These are phyloP conservation scores for Coriaria nepalensis DNA, from an alignment of 306 rosid genomes.

Conservation along the genomic window DNA sequence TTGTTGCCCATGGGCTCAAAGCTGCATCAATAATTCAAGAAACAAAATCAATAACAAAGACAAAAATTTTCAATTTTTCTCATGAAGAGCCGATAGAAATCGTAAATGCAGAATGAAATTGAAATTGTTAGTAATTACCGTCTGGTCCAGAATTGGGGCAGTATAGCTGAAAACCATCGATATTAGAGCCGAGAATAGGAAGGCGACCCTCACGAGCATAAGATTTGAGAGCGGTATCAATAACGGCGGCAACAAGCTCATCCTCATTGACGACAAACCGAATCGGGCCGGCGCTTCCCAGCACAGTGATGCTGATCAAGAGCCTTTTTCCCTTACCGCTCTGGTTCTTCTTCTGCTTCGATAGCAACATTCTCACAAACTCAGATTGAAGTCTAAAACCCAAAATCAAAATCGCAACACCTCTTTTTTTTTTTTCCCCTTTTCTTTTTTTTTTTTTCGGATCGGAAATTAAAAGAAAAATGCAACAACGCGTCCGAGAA, in stretches of 20 bases:
- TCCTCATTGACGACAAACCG: slow-evolving; percentile 68
- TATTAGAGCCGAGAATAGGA: slow-evolving; percentile 55
- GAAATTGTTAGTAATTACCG: slow-evolving; percentile 23
- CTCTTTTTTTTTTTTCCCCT: neutral
- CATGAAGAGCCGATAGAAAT: no score
- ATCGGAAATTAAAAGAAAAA: slow-evolving; percentile 2
- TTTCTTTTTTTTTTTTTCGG: neutral
- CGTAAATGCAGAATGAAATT: no score
- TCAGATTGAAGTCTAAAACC: neutral
- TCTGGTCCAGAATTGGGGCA: slow-evolving; percentile 57
- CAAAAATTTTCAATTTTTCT: neutral
- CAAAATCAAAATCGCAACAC: neutral
- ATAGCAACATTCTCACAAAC: slow-evolving; percentile 42
- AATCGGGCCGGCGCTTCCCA: slow-evolving; percentile 93
- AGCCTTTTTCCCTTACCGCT: slow-evolving; percentile 43
- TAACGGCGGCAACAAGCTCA: slow-evolving; percentile 58
- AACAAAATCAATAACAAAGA: neutral
- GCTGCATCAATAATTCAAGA: slow-evolving; percentile 33
- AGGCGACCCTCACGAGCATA: slow-evolving; percentile 96
- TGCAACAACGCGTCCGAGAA: slow-evolving; percentile 3
- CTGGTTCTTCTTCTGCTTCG: slow-evolving; percentile 75
- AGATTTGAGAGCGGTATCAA: slow-evolving; percentile 65
- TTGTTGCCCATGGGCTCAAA: slow-evolving; percentile 58
- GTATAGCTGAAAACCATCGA: slow-evolving; percentile 45
- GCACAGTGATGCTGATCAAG: slow-evolving; percentile 64